A percentile compares a stretch with the other conserved stretches of the same genome.
Evolutionary conservation across 306 rosid genomes (phyloP).

Genomic region (Acmispon strigosus): DNA sequence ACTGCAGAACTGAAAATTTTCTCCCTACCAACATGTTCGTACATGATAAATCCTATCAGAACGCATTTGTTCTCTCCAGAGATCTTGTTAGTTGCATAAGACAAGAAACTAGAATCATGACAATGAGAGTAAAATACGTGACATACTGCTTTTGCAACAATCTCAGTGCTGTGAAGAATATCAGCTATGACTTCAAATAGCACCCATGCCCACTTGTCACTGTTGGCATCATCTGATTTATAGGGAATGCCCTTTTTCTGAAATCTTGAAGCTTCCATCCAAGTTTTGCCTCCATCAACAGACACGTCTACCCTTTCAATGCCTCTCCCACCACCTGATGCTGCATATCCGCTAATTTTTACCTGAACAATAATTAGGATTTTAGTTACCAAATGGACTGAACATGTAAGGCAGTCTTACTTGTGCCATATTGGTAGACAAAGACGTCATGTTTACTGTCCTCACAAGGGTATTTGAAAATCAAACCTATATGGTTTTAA

Average conservation of each 20-base stretch:
- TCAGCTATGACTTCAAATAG: conserved; percentile 63
- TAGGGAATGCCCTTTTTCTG: conserved; percentile 57
- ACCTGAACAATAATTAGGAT: conserved; percentile 45
- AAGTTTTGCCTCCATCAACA: conserved; percentile 77
- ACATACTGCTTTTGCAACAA: conserved; percentile 88
- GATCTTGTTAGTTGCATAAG: neutral
- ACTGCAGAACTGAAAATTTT: neutral
- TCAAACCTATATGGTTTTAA: neutral
- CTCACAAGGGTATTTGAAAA: neutral
- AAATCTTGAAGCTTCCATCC: conserved; percentile 71
- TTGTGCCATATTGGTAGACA: neutral
- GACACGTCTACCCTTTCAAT: conserved; percentile 91
- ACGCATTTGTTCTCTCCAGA: neutral
- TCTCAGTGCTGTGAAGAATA: conserved; percentile 51
- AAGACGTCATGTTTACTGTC: neutral
- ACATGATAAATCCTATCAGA: neutral
- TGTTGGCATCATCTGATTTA: conserved; percentile 43
- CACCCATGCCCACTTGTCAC: conserved; percentile 99
- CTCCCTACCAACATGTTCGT: neutral
- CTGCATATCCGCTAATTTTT: conserved; percentile 77
- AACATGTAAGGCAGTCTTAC: neutral
- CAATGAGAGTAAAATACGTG: neutral
- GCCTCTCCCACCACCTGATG: conserved; percentile 92
- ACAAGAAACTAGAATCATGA: conserved; percentile 5
- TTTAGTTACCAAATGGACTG: neutral